A percentile compares a stretch with the other conserved stretches of the same genome.
Evolutionary conservation across 331 rosid genomes (phyloP).

Genomic region (Cucumis variabilis): DNA sequence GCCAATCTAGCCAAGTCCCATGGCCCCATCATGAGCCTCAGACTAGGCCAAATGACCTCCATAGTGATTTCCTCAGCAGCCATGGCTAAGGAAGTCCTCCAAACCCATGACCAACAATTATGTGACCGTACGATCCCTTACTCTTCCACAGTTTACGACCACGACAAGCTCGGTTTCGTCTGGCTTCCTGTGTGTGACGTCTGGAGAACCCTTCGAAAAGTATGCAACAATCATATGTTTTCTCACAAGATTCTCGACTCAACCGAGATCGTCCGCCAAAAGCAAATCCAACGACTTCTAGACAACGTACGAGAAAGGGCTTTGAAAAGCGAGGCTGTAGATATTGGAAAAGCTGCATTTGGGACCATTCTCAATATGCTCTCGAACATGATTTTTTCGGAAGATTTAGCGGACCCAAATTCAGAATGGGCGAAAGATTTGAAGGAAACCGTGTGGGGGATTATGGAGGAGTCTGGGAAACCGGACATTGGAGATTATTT

Average conservation of each 20-base stretch:
- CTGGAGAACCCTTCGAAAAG: neutral
- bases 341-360: conserved; percentile 44
- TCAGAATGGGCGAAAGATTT: conserved; percentile 48
- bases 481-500: conserved; percentile 52
- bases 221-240: conserved; percentile 2
- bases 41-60: conserved; percentile 42
- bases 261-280: conserved; percentile 11
- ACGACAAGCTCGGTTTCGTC: neutral
- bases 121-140: neutral
- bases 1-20: conserved; percentile 44
- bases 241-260: neutral
- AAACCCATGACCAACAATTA: neutral
- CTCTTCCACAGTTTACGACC: neutral
- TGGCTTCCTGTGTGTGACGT: neutral
- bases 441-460: conserved; percentile 38
- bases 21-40: conserved; percentile 42
- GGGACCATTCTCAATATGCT: conserved; percentile 34
- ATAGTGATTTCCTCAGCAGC: conserved; percentile 50
- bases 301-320: conserved; percentile 13
- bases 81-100: conserved; percentile 38
- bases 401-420: conserved; percentile 39
- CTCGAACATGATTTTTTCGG: conserved; percentile 44
- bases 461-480: conserved; percentile 55
- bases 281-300: conserved; percentile 38
- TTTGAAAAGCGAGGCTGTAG: conserved; percentile 34